phyloP scores from a whole-genome alignment of 495 filamentous ascomycete species.

The Cladorrhinum samala region DNA sequence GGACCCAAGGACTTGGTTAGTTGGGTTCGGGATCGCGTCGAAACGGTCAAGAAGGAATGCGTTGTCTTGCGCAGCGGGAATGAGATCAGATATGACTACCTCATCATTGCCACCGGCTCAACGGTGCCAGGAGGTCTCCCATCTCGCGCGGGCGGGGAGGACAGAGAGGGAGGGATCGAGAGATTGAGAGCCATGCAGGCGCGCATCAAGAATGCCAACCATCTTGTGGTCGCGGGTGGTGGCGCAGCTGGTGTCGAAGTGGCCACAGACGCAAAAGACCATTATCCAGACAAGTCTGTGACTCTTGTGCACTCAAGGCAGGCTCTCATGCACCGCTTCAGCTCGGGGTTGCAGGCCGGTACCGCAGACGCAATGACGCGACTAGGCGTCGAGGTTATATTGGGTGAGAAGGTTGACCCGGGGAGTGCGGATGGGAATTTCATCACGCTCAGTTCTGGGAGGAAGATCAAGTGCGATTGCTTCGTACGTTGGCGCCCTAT shows the following conservation, averaged over 20 bases:
- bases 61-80: constrained; percentile 25
- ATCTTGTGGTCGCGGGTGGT: constrained; percentile 52
- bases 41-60: constrained; percentile 15
- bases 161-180: constrained; percentile 38
- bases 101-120: constrained; percentile 51
- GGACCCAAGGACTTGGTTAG: constrained; percentile 20
- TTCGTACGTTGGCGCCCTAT: constrained; percentile 15
- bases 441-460: constrained; percentile 20
- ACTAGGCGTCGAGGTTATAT: constrained; percentile 38
- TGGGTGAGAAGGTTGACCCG: constrained; percentile 30
- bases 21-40: constrained; percentile 35
- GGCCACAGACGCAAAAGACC: constrained; percentile 50
- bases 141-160: constrained; percentile 41
- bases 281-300: constrained; percentile 52
- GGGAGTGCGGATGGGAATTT: constrained; percentile 7
- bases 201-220: constrained; percentile 30
- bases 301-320: constrained; percentile 52
- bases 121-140: constrained; percentile 41
- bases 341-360: constrained; percentile 41
- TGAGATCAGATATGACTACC: constrained; percentile 48
- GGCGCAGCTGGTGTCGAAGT: constrained; percentile 57
- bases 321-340: constrained; percentile 50
- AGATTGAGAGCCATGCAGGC: constrained; percentile 37
- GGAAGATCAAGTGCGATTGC: constrained; percentile 23
- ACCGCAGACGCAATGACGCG: constrained; percentile 32